Evolutionary conservation across 805 yeast species (phyloP).

Genomic region (Cyberlindnera euphorbiae): DNA sequence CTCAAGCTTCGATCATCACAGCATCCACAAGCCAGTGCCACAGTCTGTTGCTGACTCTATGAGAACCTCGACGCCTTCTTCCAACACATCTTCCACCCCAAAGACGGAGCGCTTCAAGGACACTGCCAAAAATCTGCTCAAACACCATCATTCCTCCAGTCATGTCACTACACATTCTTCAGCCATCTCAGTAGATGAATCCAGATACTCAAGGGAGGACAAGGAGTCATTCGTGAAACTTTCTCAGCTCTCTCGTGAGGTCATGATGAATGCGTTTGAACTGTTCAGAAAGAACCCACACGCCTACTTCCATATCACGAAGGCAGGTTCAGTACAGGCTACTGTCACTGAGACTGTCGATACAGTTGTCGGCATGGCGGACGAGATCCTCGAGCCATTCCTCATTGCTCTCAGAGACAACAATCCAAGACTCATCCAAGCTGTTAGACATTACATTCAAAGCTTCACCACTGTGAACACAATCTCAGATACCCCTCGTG

Average conservation of each 20-base stretch:
- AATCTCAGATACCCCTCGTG: slow-evolving; percentile 26
- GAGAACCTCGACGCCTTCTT: slow-evolving; percentile 19
- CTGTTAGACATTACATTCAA: slow-evolving; percentile 33
- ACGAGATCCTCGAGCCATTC: slow-evolving; percentile 30
- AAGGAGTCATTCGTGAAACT: slow-evolving; percentile 10
- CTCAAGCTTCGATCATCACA: slow-evolving; percentile 15
- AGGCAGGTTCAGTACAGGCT: not conserved
- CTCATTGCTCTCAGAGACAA: slow-evolving; percentile 34
- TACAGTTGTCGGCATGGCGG: slow-evolving; percentile 1
- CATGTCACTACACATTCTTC: slow-evolving; percentile 11
- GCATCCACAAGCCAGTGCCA: slow-evolving; percentile 5
- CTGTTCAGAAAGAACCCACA: slow-evolving; percentile 32
- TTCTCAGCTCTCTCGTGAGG: slow-evolving; percentile 21
- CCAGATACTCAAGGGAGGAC: slow-evolving; percentile 12
- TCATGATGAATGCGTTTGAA: slow-evolving; percentile 28
- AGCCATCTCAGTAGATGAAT: slow-evolving; percentile 11
- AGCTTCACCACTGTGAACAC: slow-evolving; percentile 29
- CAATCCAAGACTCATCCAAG: slow-evolving; percentile 30
- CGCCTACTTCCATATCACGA: slow-evolving; percentile 22
- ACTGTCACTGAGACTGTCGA: slow-evolving; percentile 6
- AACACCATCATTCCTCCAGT: slow-evolving; percentile 19
- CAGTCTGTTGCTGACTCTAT: slow-evolving; percentile 4
- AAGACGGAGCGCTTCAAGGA: slow-evolving; percentile 25
- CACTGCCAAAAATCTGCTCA: slow-evolving; percentile 22
- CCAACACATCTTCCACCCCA: slow-evolving; percentile 18